These are phyloP conservation scores for Pleurotus sapidus DNA, from an alignment of 768 basidiomycete species.

Conservation along the genomic window DNA sequence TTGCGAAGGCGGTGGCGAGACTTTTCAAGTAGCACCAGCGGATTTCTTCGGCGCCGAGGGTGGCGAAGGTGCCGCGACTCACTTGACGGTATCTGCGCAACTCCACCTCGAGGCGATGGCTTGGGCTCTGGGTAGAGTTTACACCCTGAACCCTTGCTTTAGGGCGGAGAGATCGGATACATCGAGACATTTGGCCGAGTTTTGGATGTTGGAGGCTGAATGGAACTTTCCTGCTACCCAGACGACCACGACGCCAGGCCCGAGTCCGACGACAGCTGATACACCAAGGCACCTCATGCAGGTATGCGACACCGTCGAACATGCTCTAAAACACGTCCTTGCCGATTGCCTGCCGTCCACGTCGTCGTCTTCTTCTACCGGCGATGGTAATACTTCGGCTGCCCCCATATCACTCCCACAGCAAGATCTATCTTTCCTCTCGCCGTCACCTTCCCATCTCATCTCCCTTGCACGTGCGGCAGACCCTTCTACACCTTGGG, in stretches of 20 bases:
- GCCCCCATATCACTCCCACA: neutral
- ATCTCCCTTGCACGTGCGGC: slow-evolving; percentile 34
- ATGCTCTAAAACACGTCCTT: slow-evolving; percentile 3
- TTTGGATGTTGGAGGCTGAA: slow-evolving; percentile 99
- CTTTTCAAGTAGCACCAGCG: slow-evolving; percentile 66
- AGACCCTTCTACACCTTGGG: slow-evolving; percentile 45
- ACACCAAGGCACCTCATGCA: slow-evolving; percentile 36
- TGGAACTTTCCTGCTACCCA: slow-evolving; percentile 44
- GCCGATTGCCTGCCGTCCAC: neutral
- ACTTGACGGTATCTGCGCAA: slow-evolving; percentile 94
- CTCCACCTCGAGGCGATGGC: slow-evolving; percentile 91
- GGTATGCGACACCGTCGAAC: slow-evolving; percentile 38
- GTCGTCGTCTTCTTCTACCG: no score
- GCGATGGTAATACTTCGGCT: neutral
- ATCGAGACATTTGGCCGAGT: slow-evolving; percentile 91
- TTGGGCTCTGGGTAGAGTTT: slow-evolving; percentile 75
- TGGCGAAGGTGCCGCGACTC: slow-evolving; percentile 29
- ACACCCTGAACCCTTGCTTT: slow-evolving; percentile 92
- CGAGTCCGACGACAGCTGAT: no score
- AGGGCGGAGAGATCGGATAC: slow-evolving; percentile 90
- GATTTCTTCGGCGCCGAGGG: slow-evolving; percentile 70
- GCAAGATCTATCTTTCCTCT: neutral
- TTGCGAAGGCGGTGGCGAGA: slow-evolving; percentile 95
- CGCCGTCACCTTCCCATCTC: neutral
- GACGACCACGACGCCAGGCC: no score